A percentile compares a stretch with the other conserved stretches of the same genome.
Conservation (phyloP, 306 rosid species). For the Echinosophora koreensis region DNA sequence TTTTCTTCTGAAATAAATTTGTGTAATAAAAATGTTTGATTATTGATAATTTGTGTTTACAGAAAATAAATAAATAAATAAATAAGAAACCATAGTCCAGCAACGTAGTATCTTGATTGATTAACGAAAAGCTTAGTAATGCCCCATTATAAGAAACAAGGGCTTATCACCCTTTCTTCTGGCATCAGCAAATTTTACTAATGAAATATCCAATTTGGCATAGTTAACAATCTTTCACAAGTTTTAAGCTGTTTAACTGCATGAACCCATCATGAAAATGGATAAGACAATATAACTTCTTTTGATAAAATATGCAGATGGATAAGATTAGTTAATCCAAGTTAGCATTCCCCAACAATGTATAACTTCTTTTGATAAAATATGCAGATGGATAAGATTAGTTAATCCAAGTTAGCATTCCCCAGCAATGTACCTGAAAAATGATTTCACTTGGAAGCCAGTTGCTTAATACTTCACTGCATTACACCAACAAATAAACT, state of each 20-base stretch:
- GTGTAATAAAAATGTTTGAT: not conserved
- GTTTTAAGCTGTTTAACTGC: not conserved
- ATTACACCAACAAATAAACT: slow-evolving; percentile 38
- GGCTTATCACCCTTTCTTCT: not conserved
- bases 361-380: too few species aligned
- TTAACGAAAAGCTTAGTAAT: not conserved
- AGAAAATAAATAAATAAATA: slow-evolving; percentile 3
- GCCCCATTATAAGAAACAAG: slow-evolving; percentile 4
- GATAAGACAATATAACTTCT: slow-evolving; percentile 25
- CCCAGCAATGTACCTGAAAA: slow-evolving; percentile 71
- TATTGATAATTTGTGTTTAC: not conserved
- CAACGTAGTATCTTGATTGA: not conserved
- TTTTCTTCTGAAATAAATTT: slow-evolving; percentile 7
- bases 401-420: slow-evolving; percentile 19
- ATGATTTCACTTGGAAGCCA: slow-evolving; percentile 75
- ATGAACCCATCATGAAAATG: slow-evolving; percentile 32
- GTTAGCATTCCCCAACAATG: slow-evolving; percentile 6
- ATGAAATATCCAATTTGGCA: slow-evolving; percentile 20
- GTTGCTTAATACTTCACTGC: slow-evolving; percentile 82
- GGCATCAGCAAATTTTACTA: not conserved
- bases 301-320: not conserved
- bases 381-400: not conserved
- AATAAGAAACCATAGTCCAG: slow-evolving; percentile 24
- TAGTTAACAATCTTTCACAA: slow-evolving; percentile 1
- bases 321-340: slow-evolving; percentile 20